phyloP scores from a whole-genome alignment of 1,284 basidiomycete species.

The Leccinum griseonigrum region DNA sequence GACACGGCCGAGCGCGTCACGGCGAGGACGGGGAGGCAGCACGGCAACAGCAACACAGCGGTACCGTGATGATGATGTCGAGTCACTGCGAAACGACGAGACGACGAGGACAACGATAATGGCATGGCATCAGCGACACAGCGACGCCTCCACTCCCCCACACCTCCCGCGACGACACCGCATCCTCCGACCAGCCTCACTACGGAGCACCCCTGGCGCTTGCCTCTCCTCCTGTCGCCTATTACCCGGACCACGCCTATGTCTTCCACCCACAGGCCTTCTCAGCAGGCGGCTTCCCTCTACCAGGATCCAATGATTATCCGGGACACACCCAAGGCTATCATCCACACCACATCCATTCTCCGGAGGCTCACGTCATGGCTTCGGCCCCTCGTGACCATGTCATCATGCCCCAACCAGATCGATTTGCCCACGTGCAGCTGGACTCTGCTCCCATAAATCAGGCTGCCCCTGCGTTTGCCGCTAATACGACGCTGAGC shows the following conservation, averaged over 20 bases:
- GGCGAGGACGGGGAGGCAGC: too few relatives aligned
- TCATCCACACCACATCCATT: conserved; percentile 20
- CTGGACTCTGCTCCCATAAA: conserved; percentile 6
- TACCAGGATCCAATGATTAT: neutral
- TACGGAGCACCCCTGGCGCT: conserved; percentile 20
- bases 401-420: conserved; percentile 17
- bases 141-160: conserved; percentile 15
- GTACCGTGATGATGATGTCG: too few relatives aligned
- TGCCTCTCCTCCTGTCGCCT: conserved; percentile 16
- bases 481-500: neutral
- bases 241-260: conserved; percentile 29
- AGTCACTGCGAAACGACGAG: too few relatives aligned
- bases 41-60: too few relatives aligned
- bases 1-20: too few relatives aligned
- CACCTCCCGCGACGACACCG: conserved; percentile 15
- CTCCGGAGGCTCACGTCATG: conserved; percentile 18
- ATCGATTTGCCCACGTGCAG: conserved; percentile 7
- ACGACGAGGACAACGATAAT: too few relatives aligned
- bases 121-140: too few relatives aligned
- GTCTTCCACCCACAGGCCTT: conserved; percentile 17
- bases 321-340: conserved; percentile 14
- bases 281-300: conserved; percentile 1
- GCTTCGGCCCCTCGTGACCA: neutral
- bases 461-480: conserved; percentile 10
- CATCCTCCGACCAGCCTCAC: conserved; percentile 25